Evolutionary conservation across 495 filamentous ascomycete genomes (phyloP), one percentile per base, ranked within the genome.

Genomic region (Tuber umbilicatum): DNA sequence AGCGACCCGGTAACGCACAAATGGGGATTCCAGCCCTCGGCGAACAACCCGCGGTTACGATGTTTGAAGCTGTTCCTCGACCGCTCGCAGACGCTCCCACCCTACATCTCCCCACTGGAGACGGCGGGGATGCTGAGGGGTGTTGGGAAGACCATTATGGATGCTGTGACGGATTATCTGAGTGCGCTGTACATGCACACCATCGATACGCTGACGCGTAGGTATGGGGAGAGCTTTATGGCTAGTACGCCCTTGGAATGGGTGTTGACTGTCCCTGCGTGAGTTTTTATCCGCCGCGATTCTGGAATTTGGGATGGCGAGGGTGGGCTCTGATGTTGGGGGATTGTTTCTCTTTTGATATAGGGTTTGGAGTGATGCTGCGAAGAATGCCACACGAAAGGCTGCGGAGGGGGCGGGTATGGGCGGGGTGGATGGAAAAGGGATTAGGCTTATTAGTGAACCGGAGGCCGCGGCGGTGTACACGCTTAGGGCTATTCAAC

Each of bases 31-130:
- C 73, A 82, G 19, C 77, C 80, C 31, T 71, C 73, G 5, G 69
- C 74, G 12, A 42, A 72, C 5, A 73, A 16, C 2, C 86, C 88
- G 45, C 86, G 90, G 39, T 85, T 92, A 39, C 89, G 90, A 23
- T 92, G 90, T 79, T 91, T 92, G 84, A 92, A 92, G 84, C 86
- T 93, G 67, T 92, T 92, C 82, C 87, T 92, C 67, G 90, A 92
- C 83, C 88, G 90, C 64, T 88, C 89, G 70, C 91, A 93, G 82
- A 90, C 91, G 79, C 86, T 92, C 45, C 91, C 91, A 12, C 89
- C 89, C 79, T 92, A 92, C 74, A 89, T 92, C 78, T 91, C 88
- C 73, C 89, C 90, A 12, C 84, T 91, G 23, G 91, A 93, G 82
- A 91, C 90, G 42, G 89, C 90, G 16, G 87, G 89, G 12, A 89